Percentiles rank a stretch among this genome's conserved stretches.
These are phyloP conservation scores for Wickerhamiella bombiphila DNA, from an alignment of 805 yeast species.

Conservation along the genomic window DNA sequence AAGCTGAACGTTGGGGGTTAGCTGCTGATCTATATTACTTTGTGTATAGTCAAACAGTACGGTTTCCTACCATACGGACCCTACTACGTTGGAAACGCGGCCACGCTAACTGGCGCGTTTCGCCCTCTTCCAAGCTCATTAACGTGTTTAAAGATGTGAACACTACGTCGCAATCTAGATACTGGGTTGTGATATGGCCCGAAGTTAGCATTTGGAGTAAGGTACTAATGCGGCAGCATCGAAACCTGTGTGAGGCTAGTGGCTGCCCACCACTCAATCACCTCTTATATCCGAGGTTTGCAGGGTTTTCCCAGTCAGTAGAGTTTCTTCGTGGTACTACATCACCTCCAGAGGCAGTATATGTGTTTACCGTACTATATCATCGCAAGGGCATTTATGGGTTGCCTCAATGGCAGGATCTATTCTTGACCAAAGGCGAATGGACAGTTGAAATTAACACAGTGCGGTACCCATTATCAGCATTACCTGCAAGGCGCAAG, in stretches of 20 bases:
- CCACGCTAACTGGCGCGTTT: not conserved
- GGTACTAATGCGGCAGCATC: slow-evolving; percentile 32
- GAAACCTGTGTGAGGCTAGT: slow-evolving; percentile 37
- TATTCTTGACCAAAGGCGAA: slow-evolving; percentile 7
- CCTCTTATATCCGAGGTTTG: slow-evolving; percentile 63
- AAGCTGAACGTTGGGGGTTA: slow-evolving; percentile 22
- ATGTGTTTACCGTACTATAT: slow-evolving; percentile 43
- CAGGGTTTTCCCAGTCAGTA: slow-evolving; percentile 19
- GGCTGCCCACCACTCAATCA: slow-evolving; percentile 47
- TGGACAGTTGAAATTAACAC: slow-evolving; percentile 15
- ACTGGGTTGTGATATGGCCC: slow-evolving; percentile 64
- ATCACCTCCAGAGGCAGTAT: slow-evolving; percentile 24
- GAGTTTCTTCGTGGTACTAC: slow-evolving; percentile 17
- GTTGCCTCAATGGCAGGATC: slow-evolving; percentile 7
- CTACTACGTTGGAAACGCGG: slow-evolving; percentile 1
- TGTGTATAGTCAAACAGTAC: slow-evolving; percentile 24
- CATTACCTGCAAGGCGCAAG: slow-evolving; percentile 14
- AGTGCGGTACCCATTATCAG: slow-evolving; percentile 4
- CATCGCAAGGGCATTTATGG: slow-evolving; percentile 1
- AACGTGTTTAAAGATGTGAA: slow-evolving; percentile 58
- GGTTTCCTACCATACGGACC: slow-evolving; percentile 12
- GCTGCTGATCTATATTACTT: slow-evolving; percentile 22
- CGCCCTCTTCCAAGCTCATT: slow-evolving; percentile 2
- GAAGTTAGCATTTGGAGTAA: slow-evolving; percentile 43
- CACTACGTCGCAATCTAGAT: slow-evolving; percentile 3